Conservation (phyloP, 192 early-diverging fungal genomes). For the Gonapodya prolifera region DNA sequence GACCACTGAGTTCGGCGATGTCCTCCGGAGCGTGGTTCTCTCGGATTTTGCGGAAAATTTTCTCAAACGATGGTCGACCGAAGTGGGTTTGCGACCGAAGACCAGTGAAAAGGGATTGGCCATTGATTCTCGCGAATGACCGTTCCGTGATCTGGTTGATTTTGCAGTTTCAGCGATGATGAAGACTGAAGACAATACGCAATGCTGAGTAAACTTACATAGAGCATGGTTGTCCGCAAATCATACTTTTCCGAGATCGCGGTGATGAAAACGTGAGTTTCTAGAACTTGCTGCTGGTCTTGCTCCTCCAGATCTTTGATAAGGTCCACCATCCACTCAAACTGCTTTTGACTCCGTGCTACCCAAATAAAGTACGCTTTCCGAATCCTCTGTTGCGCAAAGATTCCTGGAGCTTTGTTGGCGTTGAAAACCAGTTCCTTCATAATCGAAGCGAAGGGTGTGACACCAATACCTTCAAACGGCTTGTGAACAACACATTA, state of each 20-base stretch:
- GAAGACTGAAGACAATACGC: too few species aligned
- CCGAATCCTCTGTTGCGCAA: neutral
- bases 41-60: neutral
- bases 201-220: neutral
- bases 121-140: neutral
- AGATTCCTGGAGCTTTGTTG: neutral
- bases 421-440: neutral
- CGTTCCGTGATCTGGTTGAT: neutral
- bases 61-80: neutral
- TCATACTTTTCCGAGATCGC: neutral
- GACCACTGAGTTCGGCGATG: neutral
- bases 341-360: neutral
- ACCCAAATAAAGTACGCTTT: neutral
- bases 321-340: neutral
- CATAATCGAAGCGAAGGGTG: constrained; percentile 59
- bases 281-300: neutral
- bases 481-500: neutral
- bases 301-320: neutral
- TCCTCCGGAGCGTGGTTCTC: neutral
- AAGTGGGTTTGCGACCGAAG: neutral
- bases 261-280: neutral
- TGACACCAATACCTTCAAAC: constrained; percentile 65
- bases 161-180: too few species aligned
- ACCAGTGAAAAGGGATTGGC: neutral
- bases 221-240: neutral